Base-by-base conservation (phyloP, 1,284 basidiomycete genomes). In the Pholiota adiposa region DNA sequence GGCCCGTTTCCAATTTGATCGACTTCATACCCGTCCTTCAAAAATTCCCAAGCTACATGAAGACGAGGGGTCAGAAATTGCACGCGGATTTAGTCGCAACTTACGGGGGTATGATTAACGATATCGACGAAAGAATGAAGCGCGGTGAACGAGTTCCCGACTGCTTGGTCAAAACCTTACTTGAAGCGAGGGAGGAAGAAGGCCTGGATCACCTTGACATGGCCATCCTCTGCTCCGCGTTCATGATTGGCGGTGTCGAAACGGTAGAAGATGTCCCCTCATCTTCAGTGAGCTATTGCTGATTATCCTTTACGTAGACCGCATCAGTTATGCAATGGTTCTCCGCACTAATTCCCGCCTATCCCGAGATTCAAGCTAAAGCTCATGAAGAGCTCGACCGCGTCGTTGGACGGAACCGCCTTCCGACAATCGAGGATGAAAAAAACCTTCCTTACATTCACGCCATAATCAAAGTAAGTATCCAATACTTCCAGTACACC, bases 21-120 rank as follows among this genome's bases (percentile, higher is more conserved):
- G 78, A 80, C 59, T 80, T 78, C 51, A 60, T 79, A n/a, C 71
- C 73, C 7, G 56, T 75, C 27, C 71, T 79, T n/a, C 78, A 79
- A 46, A 63, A 62, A 34, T 52, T 79, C 1, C 75, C 76, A 1
- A 76, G 73, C 33, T 62, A 64, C 25, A 72, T 75, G 67, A 71
- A 64, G 12, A 63, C 65, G 6, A 70, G 76, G 14, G 76, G 69
- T 6, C 67, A 70, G 49, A 66, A 67, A 18, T 67, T 79, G 2
- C 76, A 77, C 50, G 58, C 67, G n/a, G 72, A 65, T 29, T 63
- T 77, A 31, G 64, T 77, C 23, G 69, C 70, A 6, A 70, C 71
- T 0, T 79, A 78, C 56, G 76, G 77, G 3, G 69, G 70, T 1
- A 73, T 78, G 70, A 72, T 78, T 43, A 67, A 64, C 25, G 68